Base-by-base conservation (phyloP, 2,329 filamentous ascomycete genomes). In the Dothideomycetes sp. region DNA sequence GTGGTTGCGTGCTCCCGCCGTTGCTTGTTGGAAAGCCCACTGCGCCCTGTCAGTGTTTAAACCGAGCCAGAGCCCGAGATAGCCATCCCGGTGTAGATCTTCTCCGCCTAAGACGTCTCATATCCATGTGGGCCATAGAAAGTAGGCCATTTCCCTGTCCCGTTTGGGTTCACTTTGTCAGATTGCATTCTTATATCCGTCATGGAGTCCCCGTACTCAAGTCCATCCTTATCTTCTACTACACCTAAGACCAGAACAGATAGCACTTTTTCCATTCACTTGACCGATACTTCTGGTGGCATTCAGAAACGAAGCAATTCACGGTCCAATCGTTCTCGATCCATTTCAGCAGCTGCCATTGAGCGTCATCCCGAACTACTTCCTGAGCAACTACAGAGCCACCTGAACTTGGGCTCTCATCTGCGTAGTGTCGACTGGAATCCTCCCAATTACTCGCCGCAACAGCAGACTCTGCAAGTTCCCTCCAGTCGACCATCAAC, bases 141-240 rank as follows among this genome's bases (percentile, higher is more conserved):
- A 37, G 59, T 61, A 34, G 64, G 43, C 30, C 63, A 57, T 19
- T 55, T 50, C 44, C 40, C 40, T 34, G 25, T 16, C 32, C 40
- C 40, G 40, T 27, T 36, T 31, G 15, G 39, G 20, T 36, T 25
- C 27, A 24, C 31, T 34, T 34, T 24, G 25, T 36, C 32, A 19
- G 24, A 30, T 28, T 29, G 27, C 23, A 28, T 10, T 34, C 33
- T 35, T 42, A 42, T 36, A 35, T 42, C 31, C 35, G 50, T 42
- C 51, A 58, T 58, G 56, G 50, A 56, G 54, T 58, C 55, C 55
- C 55, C 51, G 42, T 47, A 46, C 49, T 47, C 54, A 17, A 36
- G 32, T 44, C 53, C 55, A 48, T 48, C 50, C 46, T n/a, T n/a
- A n/a, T 41, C 41, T 42, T 45, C 50, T 46, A 13, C 42, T 46